phyloP scores from a whole-genome alignment of 129 eudicot species.

The Pittosporum tobira region DNA sequence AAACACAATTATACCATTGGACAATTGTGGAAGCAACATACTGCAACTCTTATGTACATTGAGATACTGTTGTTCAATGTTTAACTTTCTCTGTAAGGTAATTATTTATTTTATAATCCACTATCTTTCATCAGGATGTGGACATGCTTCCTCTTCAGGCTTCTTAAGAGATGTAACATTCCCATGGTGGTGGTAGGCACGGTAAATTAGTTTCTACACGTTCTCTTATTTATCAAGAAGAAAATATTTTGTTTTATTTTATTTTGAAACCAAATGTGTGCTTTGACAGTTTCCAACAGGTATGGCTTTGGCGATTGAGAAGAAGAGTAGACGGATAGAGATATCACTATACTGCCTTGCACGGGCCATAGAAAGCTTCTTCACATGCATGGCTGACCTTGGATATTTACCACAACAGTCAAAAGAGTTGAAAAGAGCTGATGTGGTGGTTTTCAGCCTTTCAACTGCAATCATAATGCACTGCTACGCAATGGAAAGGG shows the following conservation, averaged over 20 bases:
- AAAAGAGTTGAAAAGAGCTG: constrained; percentile 57
- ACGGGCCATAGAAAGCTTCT: constrained; percentile 94
- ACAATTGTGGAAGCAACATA: too few relatives aligned
- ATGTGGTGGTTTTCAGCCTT: constrained; percentile 78
- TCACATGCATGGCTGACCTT: constrained; percentile 82
- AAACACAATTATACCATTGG: too few relatives aligned
- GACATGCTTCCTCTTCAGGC: constrained; percentile 92
- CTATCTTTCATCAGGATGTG: constrained; percentile 51
- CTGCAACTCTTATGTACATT: too few relatives aligned
- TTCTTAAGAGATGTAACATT: constrained; percentile 75
- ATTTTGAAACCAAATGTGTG: background rate
- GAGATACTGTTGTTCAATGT: too few relatives aligned
- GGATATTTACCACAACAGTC: constrained; percentile 70
- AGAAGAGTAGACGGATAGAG: constrained; percentile 92
- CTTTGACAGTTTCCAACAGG: constrained; percentile 82
- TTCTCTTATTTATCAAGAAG: background rate
- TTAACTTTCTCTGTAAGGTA: too few relatives aligned
- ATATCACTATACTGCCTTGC: constrained; percentile 96
- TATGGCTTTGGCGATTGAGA: constrained; percentile 85
- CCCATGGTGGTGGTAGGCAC: constrained; percentile 90
- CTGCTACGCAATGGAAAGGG: constrained; percentile 94
- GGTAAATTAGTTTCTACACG: constrained; percentile 33
- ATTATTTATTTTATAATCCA: constrained; percentile 16
- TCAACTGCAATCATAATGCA: constrained; percentile 97
- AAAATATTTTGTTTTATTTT: background rate